A percentile compares a stretch with the other conserved stretches of the same genome.
phyloP scores from a whole-genome alignment of 148 eudicot species.

The Diospyros kaki region DNA sequence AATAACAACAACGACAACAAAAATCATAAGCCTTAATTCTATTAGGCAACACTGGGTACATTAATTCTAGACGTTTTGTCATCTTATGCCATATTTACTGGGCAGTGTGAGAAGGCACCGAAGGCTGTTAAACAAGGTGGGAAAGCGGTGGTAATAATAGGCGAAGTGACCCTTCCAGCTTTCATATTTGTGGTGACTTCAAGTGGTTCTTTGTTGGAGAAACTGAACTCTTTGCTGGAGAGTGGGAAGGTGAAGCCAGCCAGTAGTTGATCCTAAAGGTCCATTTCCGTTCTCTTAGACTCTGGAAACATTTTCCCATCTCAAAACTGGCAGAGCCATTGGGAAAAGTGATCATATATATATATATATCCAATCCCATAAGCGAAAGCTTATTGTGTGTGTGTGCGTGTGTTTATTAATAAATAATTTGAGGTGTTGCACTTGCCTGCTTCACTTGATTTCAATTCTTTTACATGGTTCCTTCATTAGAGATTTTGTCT shows the following conservation, averaged over 20 bases:
- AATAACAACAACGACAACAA: too few species aligned
- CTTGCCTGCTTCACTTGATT: background rate
- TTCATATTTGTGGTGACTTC: slow-evolving; percentile 1
- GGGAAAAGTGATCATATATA: background rate
- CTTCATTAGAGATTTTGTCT: background rate
- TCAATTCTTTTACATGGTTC: background rate
- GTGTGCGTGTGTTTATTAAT: too few species aligned
- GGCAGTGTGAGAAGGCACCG: slow-evolving; percentile 67
- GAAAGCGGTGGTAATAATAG: slow-evolving; percentile 73
- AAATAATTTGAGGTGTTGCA: background rate
- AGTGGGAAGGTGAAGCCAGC: background rate
- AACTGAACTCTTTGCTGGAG: background rate
- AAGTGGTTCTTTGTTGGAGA: background rate
- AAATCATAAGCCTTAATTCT: too few species aligned
- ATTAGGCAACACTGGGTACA: too few species aligned
- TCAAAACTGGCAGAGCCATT: background rate
- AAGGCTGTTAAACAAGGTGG: slow-evolving; percentile 92
- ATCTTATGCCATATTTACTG: slow-evolving; percentile 26
- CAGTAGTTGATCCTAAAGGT: slow-evolving; percentile 1
- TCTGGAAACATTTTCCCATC: background rate
- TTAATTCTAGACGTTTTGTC: too few species aligned
- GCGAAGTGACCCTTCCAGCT: slow-evolving; percentile 31
- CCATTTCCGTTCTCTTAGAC: background rate
- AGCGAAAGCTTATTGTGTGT: background rate
- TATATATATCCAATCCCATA: background rate